Evolutionary conservation across 805 yeast genomes (phyloP), one percentile per base, ranked within the genome.

Genomic region (Scheffersomyces stipitis): DNA sequence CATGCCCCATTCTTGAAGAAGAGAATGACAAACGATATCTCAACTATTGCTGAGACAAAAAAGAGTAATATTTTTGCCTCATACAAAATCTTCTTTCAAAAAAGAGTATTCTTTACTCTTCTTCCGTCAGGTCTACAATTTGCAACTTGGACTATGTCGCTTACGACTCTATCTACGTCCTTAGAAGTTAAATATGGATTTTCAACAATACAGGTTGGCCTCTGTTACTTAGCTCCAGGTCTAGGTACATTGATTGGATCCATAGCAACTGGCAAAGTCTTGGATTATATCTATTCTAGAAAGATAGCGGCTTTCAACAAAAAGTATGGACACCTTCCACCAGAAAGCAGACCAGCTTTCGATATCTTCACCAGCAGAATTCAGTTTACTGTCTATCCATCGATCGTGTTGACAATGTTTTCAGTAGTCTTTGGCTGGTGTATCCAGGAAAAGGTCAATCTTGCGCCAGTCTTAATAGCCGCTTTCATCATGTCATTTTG

Each of bases 221-320:
- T 79, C 13, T 78, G 87, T 37, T 88, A 80, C 51, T 65, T 88
- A 28, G 84, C 95, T 3, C 79, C 83, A 15, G 96, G 96, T 12
- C 46, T 76, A 0, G 83, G 83, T 8, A 76, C 86, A 3, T 55
- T 85, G 12, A 27, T 69, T 0, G 87, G 91, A 16, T 76, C 90
- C 0, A 42, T 86, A 0, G 24, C 54, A 0, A 60, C 80, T 3
- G 96, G 96, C 1, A 64, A 68, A 44, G 28, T 77, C 3, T 52
- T 85, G 47, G 81, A 85, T 49, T 57, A 60, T 55, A 58, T 66
- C 39, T 84, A 82, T 52, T 57, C 58, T 13, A 53, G 50, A 14
- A 46, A 58, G 5, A 31, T 36, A 15, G 28, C 37, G 12, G 61
- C 55, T 37, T 48, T 49, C 17, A 52, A 52, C 20, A 42, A 40